Percentiles rank a stretch among this genome's conserved stretches.
These are phyloP conservation scores for Mucor irregularis DNA, from an alignment of 371 early-diverging fungal genomes.

Conservation along the genomic window DNA sequence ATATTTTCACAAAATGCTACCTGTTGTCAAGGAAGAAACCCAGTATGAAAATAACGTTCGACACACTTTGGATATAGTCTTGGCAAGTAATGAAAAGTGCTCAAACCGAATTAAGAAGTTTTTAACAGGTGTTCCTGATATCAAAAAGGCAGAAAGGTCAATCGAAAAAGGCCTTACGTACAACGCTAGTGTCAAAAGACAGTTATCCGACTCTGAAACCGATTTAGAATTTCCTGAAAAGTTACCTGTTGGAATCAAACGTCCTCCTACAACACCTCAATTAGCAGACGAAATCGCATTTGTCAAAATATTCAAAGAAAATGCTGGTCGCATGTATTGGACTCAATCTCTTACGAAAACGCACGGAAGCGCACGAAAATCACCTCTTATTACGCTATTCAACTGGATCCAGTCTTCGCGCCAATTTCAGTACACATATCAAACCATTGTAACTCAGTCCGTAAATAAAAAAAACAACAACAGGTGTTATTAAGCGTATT, in stretches of 20 bases:
- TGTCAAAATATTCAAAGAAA: conserved; percentile 17
- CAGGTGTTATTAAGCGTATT: conserved; percentile 15
- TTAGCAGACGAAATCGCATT: conserved; percentile 22
- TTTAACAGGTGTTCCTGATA: conserved; percentile 21
- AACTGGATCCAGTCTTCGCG: conserved; percentile 21
- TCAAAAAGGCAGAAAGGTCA: conserved; percentile 20
- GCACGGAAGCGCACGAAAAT: not conserved
- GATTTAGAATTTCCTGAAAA: conserved; percentile 23
- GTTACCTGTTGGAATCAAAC: conserved; percentile 19
- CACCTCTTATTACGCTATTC: conserved; percentile 22
- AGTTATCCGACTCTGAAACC: conserved; percentile 20
- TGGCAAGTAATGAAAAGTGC: conserved; percentile 20
- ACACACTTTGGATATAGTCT: conserved; percentile 22
- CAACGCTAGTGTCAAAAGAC: conserved; percentile 23
- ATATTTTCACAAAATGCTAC: too few relatives aligned
- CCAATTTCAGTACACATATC: conserved; percentile 17
- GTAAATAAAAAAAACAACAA: conserved; percentile 17
- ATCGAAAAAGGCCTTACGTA: conserved; percentile 18
- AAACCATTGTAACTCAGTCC: conserved; percentile 8
- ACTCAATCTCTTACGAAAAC: conserved; percentile 17
- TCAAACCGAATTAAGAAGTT: conserved; percentile 18
- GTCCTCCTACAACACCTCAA: conserved; percentile 16
- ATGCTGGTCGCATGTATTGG: conserved; percentile 19
- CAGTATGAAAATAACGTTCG: conserved; percentile 16
- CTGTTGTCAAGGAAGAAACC: too few relatives aligned